phyloP scores from a whole-genome alignment of 2,329 filamentous ascomycete genomes.

The Aspergillus nomiae region DNA sequence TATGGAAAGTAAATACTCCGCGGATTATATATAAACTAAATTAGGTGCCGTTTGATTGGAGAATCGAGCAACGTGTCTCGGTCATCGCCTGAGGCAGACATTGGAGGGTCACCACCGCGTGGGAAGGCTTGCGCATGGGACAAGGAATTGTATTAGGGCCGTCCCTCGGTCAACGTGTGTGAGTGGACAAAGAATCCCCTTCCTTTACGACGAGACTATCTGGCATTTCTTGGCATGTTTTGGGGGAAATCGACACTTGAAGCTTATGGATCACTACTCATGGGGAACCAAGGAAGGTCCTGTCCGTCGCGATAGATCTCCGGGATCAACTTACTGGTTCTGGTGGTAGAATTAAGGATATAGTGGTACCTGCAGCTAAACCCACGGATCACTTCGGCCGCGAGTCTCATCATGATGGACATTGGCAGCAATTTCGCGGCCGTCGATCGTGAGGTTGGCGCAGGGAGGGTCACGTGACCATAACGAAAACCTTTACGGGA shows the following conservation, averaged over 20 bases:
- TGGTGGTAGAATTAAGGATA: neutral
- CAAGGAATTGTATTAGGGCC: neutral
- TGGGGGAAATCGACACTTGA: slow-evolving; percentile 13
- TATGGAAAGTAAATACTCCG: neutral
- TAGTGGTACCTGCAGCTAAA: neutral
- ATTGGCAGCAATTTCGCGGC: slow-evolving; percentile 13
- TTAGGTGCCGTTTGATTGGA: slow-evolving; percentile 4
- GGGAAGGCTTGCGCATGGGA: neutral
- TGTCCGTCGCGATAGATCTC: no score
- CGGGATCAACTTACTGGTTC: neutral
- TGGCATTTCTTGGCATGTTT: slow-evolving; percentile 39
- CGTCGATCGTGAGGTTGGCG: slow-evolving; percentile 13
- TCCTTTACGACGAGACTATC: slow-evolving; percentile 28
- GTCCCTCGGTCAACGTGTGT: neutral
- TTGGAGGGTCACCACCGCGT: neutral
- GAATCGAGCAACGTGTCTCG: neutral
- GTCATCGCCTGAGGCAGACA: slow-evolving; percentile 8
- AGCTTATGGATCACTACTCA: neutral
- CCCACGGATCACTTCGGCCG: neutral
- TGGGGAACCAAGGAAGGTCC: no score
- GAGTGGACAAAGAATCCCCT: slow-evolving; percentile 9
- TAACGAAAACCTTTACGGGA: slow-evolving; percentile 30
- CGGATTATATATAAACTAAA: slow-evolving; percentile 9
- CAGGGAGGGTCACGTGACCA: slow-evolving; percentile 27
- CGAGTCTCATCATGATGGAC: slow-evolving; percentile 3